Conservation (phyloP, 768 basidiomycete genomes). For the Trametes coccinea region DNA sequence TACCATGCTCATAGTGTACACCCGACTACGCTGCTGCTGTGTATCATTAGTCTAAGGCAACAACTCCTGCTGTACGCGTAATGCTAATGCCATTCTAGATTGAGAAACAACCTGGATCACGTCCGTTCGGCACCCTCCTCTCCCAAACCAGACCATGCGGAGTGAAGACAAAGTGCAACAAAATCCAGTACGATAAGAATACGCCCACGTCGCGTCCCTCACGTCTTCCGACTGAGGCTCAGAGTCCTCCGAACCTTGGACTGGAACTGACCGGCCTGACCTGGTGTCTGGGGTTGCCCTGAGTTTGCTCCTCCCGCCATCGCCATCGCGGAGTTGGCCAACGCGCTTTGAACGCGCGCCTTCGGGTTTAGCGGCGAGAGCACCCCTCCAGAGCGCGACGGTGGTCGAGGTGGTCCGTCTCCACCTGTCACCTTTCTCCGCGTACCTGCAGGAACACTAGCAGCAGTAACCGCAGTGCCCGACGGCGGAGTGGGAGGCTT, state of each 20-base stretch:
- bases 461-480: conserved; percentile 20
- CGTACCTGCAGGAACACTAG: conserved; percentile 44
- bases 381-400: conserved; percentile 39
- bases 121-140: neutral
- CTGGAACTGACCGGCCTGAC: conserved; percentile 29
- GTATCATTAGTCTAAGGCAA: conserved; percentile 15
- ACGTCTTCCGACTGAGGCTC: conserved; percentile 40
- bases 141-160: no score
- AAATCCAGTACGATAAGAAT: no score
- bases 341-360: conserved; percentile 48
- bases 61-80: conserved; percentile 1
- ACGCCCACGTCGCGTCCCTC: neutral
- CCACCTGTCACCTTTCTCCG: conserved; percentile 67
- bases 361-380: conserved; percentile 77
- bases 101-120: neutral
- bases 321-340: conserved; percentile 28
- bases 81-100: conserved; percentile 5
- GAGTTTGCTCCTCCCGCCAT: neutral
- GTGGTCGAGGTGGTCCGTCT: conserved; percentile 31
- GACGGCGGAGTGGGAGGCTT: conserved; percentile 33
- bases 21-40: conserved; percentile 6
- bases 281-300: conserved; percentile 35
- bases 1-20: conserved; percentile 6
- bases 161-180: no score
- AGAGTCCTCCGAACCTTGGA: conserved; percentile 43